Percentiles rank a stretch among this genome's conserved stretches.
phyloP scores from a whole-genome alignment of 1,284 basidiomycete species.

The Heterobasidion annosum region DNA sequence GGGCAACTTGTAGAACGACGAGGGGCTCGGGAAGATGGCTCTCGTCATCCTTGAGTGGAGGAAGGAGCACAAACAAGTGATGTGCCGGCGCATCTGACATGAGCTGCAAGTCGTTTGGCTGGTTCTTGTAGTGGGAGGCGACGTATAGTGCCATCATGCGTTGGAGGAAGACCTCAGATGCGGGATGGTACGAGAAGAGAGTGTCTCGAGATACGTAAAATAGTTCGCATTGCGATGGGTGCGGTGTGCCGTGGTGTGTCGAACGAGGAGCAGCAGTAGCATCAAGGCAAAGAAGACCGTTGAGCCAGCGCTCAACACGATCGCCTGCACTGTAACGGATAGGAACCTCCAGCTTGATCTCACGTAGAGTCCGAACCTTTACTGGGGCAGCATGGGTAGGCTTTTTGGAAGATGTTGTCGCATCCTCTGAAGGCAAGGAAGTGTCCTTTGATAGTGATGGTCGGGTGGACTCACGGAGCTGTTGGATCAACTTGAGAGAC shows the following conservation, averaged over 20 bases:
- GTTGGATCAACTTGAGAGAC: slow-evolving; percentile 96
- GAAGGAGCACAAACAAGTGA: slow-evolving; percentile 92
- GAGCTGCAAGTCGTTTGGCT: slow-evolving; percentile 96
- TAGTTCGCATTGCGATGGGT: slow-evolving; percentile 89
- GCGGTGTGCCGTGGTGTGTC: slow-evolving; percentile 76
- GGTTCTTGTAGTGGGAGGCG: slow-evolving; percentile 98
- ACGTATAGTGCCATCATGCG: slow-evolving; percentile 99
- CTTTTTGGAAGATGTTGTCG: slow-evolving; percentile 44
- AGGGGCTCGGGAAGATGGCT: slow-evolving; percentile 86
- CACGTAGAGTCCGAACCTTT: slow-evolving; percentile 76
- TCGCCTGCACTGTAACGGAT: slow-evolving; percentile 91
- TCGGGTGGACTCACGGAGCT: slow-evolving; percentile 84
- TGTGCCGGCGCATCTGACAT: slow-evolving; percentile 96
- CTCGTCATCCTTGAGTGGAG: slow-evolving; percentile 84
- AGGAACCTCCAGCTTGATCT: slow-evolving; percentile 92
- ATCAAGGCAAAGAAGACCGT: slow-evolving; percentile 87
- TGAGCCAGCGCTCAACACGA: slow-evolving; percentile 92
- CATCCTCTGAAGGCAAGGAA: slow-evolving; percentile 15
- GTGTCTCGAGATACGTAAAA: slow-evolving; percentile 97
- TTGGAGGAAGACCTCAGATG: slow-evolving; percentile 94
- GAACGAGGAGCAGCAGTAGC: slow-evolving; percentile 67
- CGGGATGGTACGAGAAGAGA: slow-evolving; percentile 95
- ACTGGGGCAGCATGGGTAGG: slow-evolving; percentile 41
- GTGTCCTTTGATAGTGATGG: slow-evolving; percentile 59
- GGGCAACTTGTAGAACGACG: slow-evolving; percentile 90